These are phyloP conservation scores for Arabidopsis arenosa DNA, from an alignment of 345 rosid species.

Conservation along the genomic window DNA sequence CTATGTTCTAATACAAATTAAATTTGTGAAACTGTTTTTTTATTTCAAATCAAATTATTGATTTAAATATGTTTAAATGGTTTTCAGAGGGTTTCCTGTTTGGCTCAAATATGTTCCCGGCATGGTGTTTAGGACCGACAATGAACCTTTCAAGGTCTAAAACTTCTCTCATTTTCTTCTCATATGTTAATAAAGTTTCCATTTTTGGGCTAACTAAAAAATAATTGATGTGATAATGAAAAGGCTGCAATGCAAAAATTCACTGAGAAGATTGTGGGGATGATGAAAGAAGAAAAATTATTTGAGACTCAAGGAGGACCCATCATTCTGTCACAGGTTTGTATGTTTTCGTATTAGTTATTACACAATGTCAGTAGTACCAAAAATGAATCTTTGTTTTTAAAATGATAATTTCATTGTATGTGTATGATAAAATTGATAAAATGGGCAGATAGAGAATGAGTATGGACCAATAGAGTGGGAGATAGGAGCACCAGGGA, in stretches of 20 bases:
- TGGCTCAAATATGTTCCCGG: conserved; percentile 91
- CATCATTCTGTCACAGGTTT: conserved; percentile 84
- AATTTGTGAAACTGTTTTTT: background rate
- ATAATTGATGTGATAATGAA: conserved; percentile 47
- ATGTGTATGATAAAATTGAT: background rate
- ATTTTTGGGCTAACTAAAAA: conserved; percentile 2
- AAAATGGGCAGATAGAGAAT: conserved; percentile 62
- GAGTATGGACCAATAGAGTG: conserved; percentile 66
- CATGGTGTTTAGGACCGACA: conserved; percentile 85
- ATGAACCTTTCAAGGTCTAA: conserved; percentile 79
- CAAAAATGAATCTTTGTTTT: conserved; percentile 13
- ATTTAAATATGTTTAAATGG: conserved; percentile 5
- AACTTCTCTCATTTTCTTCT: background rate
- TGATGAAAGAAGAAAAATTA: conserved; percentile 74
- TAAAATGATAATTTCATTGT: background rate
- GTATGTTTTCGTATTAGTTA: conserved; percentile 4
- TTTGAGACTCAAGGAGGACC: conserved; percentile 89
- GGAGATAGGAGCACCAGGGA: conserved; percentile 57
- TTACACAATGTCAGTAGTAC: background rate
- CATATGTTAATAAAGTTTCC: background rate
- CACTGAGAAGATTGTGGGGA: conserved; percentile 73
- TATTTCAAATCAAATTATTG: background rate
- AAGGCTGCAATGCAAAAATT: conserved; percentile 83
- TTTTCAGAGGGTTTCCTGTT: conserved; percentile 44
- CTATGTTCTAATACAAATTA: background rate